Evolutionary conservation across 2,329 filamentous ascomycete species (phyloP), one percentile per base, ranked within the genome.

Genomic region (Aspergillus aculeatinus): DNA sequence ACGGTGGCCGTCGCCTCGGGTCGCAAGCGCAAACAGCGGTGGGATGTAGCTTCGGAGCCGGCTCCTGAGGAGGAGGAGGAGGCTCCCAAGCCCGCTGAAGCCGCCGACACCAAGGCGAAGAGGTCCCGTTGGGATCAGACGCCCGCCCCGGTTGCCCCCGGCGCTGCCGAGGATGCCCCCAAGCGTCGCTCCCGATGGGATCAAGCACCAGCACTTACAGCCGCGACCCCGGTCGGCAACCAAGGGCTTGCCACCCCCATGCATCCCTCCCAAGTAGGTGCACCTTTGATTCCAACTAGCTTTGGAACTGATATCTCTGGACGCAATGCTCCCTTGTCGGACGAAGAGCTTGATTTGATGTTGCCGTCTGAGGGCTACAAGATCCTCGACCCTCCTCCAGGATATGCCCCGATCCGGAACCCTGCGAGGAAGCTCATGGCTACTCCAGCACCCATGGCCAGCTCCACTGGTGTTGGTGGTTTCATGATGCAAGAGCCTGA

Each of bases 401-500:
- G 95, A 35, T 99, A 98, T 73, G 92, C 91, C 51, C 92, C 93
- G 5, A 85, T 92, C 27, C 87, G 90, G 57, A 88, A 89, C 35
- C 86, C 91, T 54, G 84, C 92, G 39, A 87, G 92, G 74, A 91
- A 91, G 73, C 78, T 91, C 48, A 87, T 88, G 79, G 84, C 87
- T 44, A 90, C 92, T 14, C 87, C 91, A 44, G 83, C 87, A 14
- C 86, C 91, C n/a, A 76, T 80, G 44, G 70, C 77, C 51, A 80
- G 79, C 55, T 82, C 90, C 25, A 86, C 85, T 50, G 83, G 82
- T 27, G 80, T 84, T 63, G 86, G 85, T 48, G 95, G 95, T 2
- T 99, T 98, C 79, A 95, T 96, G 89, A 96, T 97, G 87, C 95
- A 98, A 74, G 92, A 99, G 67, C 91, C 92, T 9, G 92, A 96